Base-by-base conservation (phyloP, 1,139 yeast genomes). In the Kodamaea sp. region DNA sequence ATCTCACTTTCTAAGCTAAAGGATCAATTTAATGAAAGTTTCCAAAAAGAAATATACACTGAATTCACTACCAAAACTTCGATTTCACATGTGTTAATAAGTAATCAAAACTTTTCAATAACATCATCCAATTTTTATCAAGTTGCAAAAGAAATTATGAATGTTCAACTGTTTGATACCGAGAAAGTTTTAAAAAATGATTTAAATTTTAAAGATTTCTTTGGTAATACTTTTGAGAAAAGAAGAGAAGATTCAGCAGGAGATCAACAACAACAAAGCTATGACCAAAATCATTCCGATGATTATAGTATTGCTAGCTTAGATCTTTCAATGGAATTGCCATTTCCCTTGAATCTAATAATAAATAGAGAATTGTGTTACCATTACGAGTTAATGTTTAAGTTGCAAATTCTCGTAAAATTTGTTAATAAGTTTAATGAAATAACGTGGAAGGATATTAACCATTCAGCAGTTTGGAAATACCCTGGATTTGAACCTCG, bases 331-430 rank as follows among this genome's bases (percentile, higher is more conserved):
- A 58, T 87, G 27, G 67, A 73, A 24, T 67, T 90, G 15, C 96
- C 97, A 6, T 94, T 88, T 55, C 99, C 99, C 0, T 62, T 89
- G 35, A 88, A 89, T 47, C 67, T 90, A 29, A 70, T 92, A 1
- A 63, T 89, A 3, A 79, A 85, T 23, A 77, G 82, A 43, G 83
- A 87, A 32, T 78, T 84, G 25, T 70, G 88, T 27, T 74, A 81
- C 36, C 89, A 94, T 44, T 89, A 84, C 54, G 96, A 90, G 57
- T 67, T 88, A 26, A 64, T 89, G 41, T 88, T 86, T 52, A 78
- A 96, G 47, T 81, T 86, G 48, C 67, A 86, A 32, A 62, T 83
- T 24, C 72, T 81, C 29, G 57, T 88, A 20, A 81, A 80, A 45
- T 81, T 79, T 52, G 69, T 85, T 8, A 80, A 79, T 50, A 74